These are phyloP conservation scores for Pleomassaria siparia DNA, from an alignment of 2,329 filamentous ascomycete species.

Conservation along the genomic window DNA sequence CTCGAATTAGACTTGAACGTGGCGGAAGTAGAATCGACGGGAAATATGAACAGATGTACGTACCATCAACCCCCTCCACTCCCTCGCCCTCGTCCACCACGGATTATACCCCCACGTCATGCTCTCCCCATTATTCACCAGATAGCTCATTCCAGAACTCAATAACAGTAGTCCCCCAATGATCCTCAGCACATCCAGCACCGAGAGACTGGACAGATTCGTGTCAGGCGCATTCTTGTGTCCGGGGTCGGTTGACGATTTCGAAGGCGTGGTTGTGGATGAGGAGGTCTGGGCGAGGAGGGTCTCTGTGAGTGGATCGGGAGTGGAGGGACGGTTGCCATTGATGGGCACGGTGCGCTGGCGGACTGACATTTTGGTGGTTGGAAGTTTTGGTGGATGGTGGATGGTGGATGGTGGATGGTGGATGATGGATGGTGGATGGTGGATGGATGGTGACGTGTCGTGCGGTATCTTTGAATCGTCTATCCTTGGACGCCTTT, in stretches of 20 bases:
- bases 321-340: no score
- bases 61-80: constrained; percentile 38
- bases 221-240: constrained; percentile 6
- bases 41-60: constrained; percentile 6
- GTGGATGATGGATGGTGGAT: background rate
- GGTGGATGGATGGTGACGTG: background rate
- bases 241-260: background rate
- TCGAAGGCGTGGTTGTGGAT: background rate
- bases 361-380: constrained; percentile 13
- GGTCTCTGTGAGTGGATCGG: no score
- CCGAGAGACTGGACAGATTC: constrained; percentile 16
- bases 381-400: background rate
- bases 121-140: constrained; percentile 67
- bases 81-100: constrained; percentile 40
- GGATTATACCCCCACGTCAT: constrained; percentile 44
- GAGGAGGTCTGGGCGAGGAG: background rate
- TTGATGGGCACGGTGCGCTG: constrained; percentile 11
- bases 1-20: background rate
- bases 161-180: constrained; percentile 67
- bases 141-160: constrained; percentile 72
- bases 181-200: constrained; percentile 69
- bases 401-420: background rate
- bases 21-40: background rate
- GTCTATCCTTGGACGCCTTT: no score
- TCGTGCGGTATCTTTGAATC: no score